Percentiles rank a stretch among this genome's conserved stretches.
Evolutionary conservation across 2,329 filamentous ascomycete species (phyloP).

Genomic region (Sporothrix euskadiensis): DNA sequence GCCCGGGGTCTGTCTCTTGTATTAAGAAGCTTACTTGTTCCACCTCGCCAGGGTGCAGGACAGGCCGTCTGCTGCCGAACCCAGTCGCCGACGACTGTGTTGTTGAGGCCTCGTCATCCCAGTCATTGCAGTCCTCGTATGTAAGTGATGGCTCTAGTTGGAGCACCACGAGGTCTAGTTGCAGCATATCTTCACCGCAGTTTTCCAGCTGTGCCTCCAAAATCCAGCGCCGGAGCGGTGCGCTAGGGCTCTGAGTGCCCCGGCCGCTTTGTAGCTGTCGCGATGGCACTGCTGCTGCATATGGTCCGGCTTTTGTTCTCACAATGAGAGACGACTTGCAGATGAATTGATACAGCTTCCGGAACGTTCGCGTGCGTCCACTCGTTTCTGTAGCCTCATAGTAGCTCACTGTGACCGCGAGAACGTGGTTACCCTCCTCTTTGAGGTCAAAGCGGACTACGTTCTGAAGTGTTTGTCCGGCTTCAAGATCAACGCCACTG

Average conservation of each 20-base stretch:
- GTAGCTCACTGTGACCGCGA: conserved; percentile 92
- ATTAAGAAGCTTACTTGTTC: conserved; percentile 67
- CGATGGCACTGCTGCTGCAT: conserved; percentile 43
- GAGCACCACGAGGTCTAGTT: conserved; percentile 67
- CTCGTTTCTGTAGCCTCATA: conserved; percentile 77
- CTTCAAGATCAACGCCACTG: conserved; percentile 51
- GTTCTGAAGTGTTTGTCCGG: conserved; percentile 72
- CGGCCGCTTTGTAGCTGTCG: background rate
- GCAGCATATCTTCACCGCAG: conserved; percentile 78
- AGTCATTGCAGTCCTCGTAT: conserved; percentile 55
- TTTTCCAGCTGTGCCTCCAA: conserved; percentile 96
- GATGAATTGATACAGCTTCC: conserved; percentile 95
- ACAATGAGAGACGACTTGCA: conserved; percentile 89
- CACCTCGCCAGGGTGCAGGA: conserved; percentile 63
- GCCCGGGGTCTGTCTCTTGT: conserved; percentile 45
- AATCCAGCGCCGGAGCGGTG: conserved; percentile 58
- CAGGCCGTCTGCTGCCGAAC: conserved; percentile 47
- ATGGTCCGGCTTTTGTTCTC: conserved; percentile 77
- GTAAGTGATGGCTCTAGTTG: conserved; percentile 54
- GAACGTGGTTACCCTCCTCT: conserved; percentile 90
- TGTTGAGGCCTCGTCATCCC: background rate
- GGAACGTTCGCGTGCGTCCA: conserved; percentile 77
- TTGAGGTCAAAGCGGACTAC: conserved; percentile 85
- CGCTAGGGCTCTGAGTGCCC: conserved; percentile 37
- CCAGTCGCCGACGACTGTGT: background rate